Evolutionary conservation across 768 basidiomycete species (phyloP).

Genomic region (Pleurotus djamor): DNA sequence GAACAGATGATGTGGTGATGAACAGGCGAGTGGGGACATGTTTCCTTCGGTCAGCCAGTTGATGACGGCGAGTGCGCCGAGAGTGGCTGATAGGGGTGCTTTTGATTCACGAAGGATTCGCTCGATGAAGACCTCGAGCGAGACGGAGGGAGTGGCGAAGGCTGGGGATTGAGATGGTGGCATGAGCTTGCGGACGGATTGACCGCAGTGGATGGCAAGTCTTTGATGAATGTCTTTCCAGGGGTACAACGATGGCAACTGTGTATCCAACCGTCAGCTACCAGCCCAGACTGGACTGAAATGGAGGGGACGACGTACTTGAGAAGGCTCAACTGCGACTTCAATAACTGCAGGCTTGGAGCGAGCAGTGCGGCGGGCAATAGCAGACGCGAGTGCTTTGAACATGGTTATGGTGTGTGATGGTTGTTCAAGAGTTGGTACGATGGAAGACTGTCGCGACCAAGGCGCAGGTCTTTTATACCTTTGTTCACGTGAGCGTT

Average conservation of each 20-base stretch:
- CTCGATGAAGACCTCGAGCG: not conserved
- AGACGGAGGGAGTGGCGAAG: not conserved
- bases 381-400: not conserved
- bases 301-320: not conserved
- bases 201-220: not conserved
- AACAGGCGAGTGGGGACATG: not conserved
- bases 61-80: not conserved
- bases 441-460: not conserved
- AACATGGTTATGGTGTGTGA: not conserved
- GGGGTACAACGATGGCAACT: not conserved
- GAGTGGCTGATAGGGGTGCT: not conserved
- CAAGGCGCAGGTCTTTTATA: not conserved
- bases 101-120: not conserved
- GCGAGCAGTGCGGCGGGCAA: not conserved
- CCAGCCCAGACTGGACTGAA: not conserved
- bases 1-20: slow-evolving; percentile 1
- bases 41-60: not conserved
- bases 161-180: not conserved
- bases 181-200: not conserved
- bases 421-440: not conserved
- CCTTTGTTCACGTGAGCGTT: too few relatives aligned
- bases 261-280: not conserved
- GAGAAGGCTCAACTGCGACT: not conserved
- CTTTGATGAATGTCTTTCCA: not conserved
- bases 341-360: not conserved